Evolutionary conservation across 768 basidiomycete genomes (phyloP), one percentile per base, ranked within the genome.

Genomic region (Grammothele lineata): DNA sequence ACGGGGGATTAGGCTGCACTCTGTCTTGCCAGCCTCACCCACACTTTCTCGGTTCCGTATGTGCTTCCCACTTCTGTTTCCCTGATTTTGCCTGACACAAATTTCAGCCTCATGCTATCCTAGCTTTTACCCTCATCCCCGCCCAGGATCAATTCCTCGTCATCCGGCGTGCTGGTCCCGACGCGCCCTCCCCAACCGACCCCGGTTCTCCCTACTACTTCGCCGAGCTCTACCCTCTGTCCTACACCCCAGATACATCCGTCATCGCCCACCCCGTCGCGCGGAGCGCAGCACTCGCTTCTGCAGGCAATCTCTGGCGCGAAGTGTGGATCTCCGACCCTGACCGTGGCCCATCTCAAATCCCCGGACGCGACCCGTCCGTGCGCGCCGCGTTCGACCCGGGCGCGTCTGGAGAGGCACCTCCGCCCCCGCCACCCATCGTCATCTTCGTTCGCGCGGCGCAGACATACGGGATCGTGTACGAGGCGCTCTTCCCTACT

Each of bases 1-100:
- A 60, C 36, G 69, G 59, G 19, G 69, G 57, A 38, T 66, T 55
- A 45, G 62, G 58, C 27, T 70, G 63, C 34, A 70, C 60, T 19
- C 67, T 82, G 37, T 56, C 61, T 17, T 73, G 73, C 46, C 17
- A 23, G 18, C 49, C 49, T 8, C 37, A 46, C 25, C 34, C 34
- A 3, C n/a, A 39, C 47, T 30, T 32, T 24, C 39, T 17, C 8
- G 24, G n/a, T 4, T 15, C 42, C 12, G 47, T 48, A 23, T 30
- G 35, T 40, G 10, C 8, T n/a, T 36, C 9, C 11, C 8, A 17
- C 15, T 26, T 27, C 14, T 27, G 12, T 10, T 23, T 35, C 2
- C 15, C 10, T n/a, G n/a, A n/a, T n/a, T n/a, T n/a, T n/a, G n/a
- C n/a, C n/a, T n/a, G n/a, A n/a, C n/a, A n/a, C n/a, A n/a, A n/a